Evolutionary conservation across 306 rosid species (phyloP), one percentile per base, ranked within the genome.

Genomic region (Medicago lupulina): DNA sequence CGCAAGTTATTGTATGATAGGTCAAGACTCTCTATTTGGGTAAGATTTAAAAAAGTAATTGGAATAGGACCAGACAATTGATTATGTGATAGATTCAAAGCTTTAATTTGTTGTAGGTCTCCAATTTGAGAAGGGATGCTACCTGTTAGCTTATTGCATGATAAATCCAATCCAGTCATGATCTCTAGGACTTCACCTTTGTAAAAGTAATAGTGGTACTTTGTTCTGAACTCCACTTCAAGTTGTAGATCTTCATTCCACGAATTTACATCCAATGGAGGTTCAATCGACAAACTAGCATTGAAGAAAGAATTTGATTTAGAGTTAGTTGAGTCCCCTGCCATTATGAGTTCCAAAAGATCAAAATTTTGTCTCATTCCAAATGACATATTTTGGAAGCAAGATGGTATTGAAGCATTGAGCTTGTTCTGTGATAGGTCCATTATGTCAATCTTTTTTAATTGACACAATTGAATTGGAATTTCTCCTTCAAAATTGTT

Each of bases 101-200:
- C 46, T 14, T 1, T 8, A 36, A 62, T 3, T 7, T 62, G 4
- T 62, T 36, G 17, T 5, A 62, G 0, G 11, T 34, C 7, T 36
- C 68, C 68, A 15, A 62, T 8, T 36, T 62, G 21, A 31, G 25
- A 36, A 14, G 65, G 65, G 17, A 59, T 25, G 40, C 0, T 25
- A 59, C 65, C 39, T 12, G 38, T 59, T 13, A 59, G 1, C 0
- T 59, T 25, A 25, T 59, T 59, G 36, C 65, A 21, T 59, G 65
- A 59, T 23, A 59, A 21, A 25, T 59, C 65, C 65, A 59, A 59
- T 59, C 65, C 65, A 12, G 39, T 59, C 65, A 59, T 59, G 8
- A 1, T 10, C 4, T 59, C 40, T 13, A 59, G 39, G 4, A 21
- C 0, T 9, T 4, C 25, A 5, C 65, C 65, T 6, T 25, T 59